phyloP scores from a whole-genome alignment of 257 asterid genomes.

The Solanum lycopersicoides region DNA sequence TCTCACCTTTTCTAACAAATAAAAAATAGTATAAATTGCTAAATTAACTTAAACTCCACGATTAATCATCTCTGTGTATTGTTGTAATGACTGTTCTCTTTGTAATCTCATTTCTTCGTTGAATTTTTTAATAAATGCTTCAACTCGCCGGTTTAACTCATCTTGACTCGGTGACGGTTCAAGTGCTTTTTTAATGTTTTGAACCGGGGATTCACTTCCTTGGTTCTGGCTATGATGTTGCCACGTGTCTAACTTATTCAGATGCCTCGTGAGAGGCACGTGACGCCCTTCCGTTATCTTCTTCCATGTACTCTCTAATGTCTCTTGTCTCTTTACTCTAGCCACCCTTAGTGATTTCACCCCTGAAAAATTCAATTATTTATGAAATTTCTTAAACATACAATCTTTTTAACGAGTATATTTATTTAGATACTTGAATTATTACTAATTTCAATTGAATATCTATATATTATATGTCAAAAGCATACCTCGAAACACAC shows the following conservation, averaged over 20 bases:
- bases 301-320: conserved; percentile 24
- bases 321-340: conserved; percentile 8
- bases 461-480: background rate
- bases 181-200: background rate
- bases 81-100: conserved; percentile 52
- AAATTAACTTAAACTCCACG: conserved; percentile 23
- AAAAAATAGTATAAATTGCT: background rate
- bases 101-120: conserved; percentile 69
- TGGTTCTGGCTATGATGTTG: conserved; percentile 20
- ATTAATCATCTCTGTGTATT: conserved; percentile 40
- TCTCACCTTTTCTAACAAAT: background rate
- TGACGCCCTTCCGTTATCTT: conserved; percentile 17
- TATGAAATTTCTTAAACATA: no score
- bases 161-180: conserved; percentile 57
- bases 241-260: background rate
- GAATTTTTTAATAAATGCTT: conserved; percentile 50
- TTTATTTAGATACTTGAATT: no score
- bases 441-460: no score
- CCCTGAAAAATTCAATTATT: background rate
- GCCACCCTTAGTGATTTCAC: background rate
- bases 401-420: background rate
- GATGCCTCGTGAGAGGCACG: conserved; percentile 10
- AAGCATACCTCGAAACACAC: background rate
- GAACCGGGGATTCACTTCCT: conserved; percentile 7
- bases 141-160: conserved; percentile 61